Base-by-base conservation (phyloP, 2,329 filamentous ascomycete genomes). In the Pyrenophora graminea region DNA sequence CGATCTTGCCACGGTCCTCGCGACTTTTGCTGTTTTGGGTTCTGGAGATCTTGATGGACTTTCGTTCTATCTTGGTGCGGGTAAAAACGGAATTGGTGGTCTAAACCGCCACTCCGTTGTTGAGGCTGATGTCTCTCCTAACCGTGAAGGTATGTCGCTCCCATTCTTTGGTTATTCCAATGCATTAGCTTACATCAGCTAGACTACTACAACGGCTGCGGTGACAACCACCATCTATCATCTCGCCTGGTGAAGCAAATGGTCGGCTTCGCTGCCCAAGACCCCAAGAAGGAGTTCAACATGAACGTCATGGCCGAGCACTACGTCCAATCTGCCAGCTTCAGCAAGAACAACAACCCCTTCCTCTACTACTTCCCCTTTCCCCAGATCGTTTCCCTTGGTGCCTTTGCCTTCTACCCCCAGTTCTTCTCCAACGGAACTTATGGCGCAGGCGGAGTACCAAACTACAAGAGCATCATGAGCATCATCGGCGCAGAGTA, bases 401-500 rank as follows among this genome's bases (percentile, higher is more conserved):
- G 79, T 10, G 80, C 76, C 34, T 66, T 64, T 46, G 53, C 59
- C 47, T 66, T 65, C 52, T 61, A 64, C 31, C 62, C 59, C 3
- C 39, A 56, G 4, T 61, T 67, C 67, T 70, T 68, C 69, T 17
- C 66, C 33, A 74, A 74, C 55, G 67, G 69, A 17, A 74, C 70
- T 12, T 72, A 71, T 50, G 69, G 66, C 15, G 56, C 56, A 1
- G 71, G 69, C 13, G 71, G 73, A 53, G 66, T 73, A 21, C 57
- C 71, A 33, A 74, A 63, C 39, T 58, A 61, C 36, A 51, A 63
- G 39, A 59, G 69, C 33, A 72, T 71, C 5, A 65, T 82, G 47
- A 74, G 73, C 45, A 76, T 71, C 57, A 80, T 82, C 62, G 81
- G 74, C 51, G 78, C 70, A 4, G 72, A 82, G 25, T 72, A 76